phyloP scores from a whole-genome alignment of 352 stramenopile genomes.

The Plasmopara viticola region DNA sequence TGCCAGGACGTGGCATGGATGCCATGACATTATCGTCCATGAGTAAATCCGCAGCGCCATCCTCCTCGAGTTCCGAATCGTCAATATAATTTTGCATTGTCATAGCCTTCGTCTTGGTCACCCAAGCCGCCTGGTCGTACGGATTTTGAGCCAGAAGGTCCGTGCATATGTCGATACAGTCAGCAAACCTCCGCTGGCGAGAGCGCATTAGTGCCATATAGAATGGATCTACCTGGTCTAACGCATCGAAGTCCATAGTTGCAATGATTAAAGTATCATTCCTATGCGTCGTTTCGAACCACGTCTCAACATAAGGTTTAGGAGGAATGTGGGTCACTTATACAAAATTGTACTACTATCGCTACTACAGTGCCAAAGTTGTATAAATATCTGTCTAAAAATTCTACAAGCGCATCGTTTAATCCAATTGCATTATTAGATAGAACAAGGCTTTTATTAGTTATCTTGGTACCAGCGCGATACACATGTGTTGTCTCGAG shows the following conservation, averaged over 20 bases:
- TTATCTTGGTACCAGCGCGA: too few relatives aligned
- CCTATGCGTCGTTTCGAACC: background rate
- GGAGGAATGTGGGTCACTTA: too few relatives aligned
- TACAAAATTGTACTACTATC: too few relatives aligned
- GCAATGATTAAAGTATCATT: background rate
- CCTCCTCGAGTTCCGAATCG: constrained; percentile 89
- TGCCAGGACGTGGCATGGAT: constrained; percentile 80
- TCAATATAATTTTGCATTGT: constrained; percentile 88
- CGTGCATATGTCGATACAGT: constrained; percentile 80
- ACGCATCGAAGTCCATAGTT: constrained; percentile 19
- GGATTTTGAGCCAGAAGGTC: constrained; percentile 80
- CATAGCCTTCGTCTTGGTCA: constrained; percentile 87
- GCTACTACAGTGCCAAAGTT: too few relatives aligned
- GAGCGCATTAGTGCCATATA: constrained; percentile 78
- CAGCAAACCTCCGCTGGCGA: constrained; percentile 68
- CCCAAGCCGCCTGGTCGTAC: constrained; percentile 86
- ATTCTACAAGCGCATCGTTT: too few relatives aligned
- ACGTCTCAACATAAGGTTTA: too few relatives aligned
- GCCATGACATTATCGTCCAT: constrained; percentile 91
- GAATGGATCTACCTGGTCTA: constrained; percentile 85
- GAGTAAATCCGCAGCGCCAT: constrained; percentile 87
- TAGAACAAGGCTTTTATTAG: too few relatives aligned
- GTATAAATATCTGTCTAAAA: too few relatives aligned
- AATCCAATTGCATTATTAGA: too few relatives aligned
- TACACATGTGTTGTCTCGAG: too few relatives aligned